Conservation (phyloP, 1,284 basidiomycete genomes). For the Peniophora sp. region DNA sequence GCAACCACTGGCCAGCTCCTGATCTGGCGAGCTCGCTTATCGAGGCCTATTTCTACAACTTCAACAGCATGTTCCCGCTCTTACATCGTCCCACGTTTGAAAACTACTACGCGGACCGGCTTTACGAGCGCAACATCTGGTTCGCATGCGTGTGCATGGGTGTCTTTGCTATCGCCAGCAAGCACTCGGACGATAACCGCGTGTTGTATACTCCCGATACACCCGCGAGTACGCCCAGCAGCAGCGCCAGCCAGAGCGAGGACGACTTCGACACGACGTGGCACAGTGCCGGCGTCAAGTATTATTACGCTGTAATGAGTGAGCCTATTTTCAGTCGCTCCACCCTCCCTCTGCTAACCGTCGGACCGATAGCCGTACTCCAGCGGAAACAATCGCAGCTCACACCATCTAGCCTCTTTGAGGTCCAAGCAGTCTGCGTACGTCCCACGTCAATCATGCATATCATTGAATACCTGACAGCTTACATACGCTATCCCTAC, state of each 20-base stretch:
- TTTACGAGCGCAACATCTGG: slow-evolving; percentile 32
- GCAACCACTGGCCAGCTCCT: slow-evolving; percentile 44
- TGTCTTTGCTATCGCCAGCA: slow-evolving; percentile 41
- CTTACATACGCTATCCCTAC: slow-evolving; percentile 19
- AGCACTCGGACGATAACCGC: slow-evolving; percentile 37
- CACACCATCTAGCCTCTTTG: slow-evolving; percentile 20
- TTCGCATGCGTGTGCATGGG: slow-evolving; percentile 43
- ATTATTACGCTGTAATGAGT: slow-evolving; percentile 10
- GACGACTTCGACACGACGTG: slow-evolving; percentile 18
- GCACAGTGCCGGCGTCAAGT: slow-evolving; percentile 12
- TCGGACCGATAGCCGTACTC: slow-evolving; percentile 10
- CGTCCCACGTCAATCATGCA: slow-evolving; percentile 4
- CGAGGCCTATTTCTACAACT: slow-evolving; percentile 38
- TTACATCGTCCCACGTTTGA: slow-evolving; percentile 44
- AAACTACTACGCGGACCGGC: slow-evolving; percentile 29
- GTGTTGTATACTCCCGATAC: slow-evolving; percentile 29
- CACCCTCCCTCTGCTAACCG: background rate
- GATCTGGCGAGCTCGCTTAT: slow-evolving; percentile 39
- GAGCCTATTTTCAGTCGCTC: background rate
- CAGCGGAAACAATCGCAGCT: slow-evolving; percentile 15
- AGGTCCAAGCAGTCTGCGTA: slow-evolving; percentile 23
- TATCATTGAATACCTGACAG: slow-evolving; percentile 14
- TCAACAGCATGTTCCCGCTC: slow-evolving; percentile 35
- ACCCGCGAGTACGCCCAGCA: too few relatives aligned
- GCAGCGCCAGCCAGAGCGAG: slow-evolving; percentile 6